phyloP scores from a whole-genome alignment of 2,329 filamentous ascomycete genomes.

The Aotearoamyces nothofagi region DNA sequence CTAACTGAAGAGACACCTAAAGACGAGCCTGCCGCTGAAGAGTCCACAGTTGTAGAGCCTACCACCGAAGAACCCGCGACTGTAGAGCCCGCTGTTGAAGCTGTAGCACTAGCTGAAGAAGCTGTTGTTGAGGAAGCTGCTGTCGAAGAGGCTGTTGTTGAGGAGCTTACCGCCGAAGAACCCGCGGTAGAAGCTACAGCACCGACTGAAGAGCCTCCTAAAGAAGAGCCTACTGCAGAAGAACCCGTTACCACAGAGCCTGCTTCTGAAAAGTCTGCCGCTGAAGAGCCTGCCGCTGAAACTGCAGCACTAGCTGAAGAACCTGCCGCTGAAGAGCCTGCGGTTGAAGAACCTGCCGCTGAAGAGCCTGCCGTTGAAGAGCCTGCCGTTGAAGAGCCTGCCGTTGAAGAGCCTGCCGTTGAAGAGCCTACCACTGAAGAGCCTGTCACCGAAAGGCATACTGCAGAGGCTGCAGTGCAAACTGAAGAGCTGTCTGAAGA shows the following conservation, averaged over 20 bases:
- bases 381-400: background rate
- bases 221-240: background rate
- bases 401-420: background rate
- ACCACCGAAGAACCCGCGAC: background rate
- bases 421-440: background rate
- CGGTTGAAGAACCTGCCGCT: slow-evolving; percentile 2
- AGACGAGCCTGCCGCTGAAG: slow-evolving; percentile 1
- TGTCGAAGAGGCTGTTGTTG: background rate
- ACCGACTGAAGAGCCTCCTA: background rate
- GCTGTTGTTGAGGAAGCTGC: background rate
- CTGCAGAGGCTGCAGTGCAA: no score
- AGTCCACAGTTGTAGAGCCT: background rate
- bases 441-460: no score
- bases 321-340: slow-evolving; percentile 4
- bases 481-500: no score
- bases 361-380: slow-evolving; percentile 2
- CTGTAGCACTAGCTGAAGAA: slow-evolving; percentile 2
- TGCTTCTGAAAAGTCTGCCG: slow-evolving; percentile 1
- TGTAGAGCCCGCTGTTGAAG: background rate
- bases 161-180: slow-evolving; percentile 1
- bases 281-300: background rate
- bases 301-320: slow-evolving; percentile 6
- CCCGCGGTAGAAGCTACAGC: background rate
- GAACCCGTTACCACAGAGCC: background rate
- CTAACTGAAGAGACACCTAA: background rate